A percentile compares a stretch with the other conserved stretches of the same genome.
phyloP scores from a whole-genome alignment of 768 basidiomycete species.

The Boletus coccyginus region DNA sequence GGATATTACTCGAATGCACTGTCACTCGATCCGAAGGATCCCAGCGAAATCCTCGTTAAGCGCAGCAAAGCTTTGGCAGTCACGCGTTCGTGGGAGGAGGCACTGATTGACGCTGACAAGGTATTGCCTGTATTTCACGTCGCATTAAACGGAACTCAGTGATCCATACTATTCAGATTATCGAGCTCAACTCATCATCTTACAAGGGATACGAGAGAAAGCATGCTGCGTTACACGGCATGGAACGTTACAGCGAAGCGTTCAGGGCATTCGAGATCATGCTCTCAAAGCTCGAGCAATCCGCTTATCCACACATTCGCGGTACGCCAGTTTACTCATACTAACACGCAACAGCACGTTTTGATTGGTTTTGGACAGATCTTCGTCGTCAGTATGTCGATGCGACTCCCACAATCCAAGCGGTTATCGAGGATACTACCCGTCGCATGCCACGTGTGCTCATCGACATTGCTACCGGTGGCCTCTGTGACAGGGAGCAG shows the following conservation, averaged over 20 bases:
- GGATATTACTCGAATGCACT: background rate
- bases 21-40: background rate
- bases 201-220: background rate
- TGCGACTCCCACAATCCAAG: background rate
- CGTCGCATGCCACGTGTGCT: conserved; percentile 3
- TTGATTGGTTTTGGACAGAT: background rate
- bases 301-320: background rate
- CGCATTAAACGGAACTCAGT: no score
- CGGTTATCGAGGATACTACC: background rate
- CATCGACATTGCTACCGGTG: conserved; percentile 4
- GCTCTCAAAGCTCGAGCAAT: background rate
- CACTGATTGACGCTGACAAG: conserved; percentile 2
- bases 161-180: background rate
- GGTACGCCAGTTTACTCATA: background rate
- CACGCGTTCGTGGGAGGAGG: background rate
- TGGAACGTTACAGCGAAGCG: background rate
- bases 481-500: conserved; percentile 6
- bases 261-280: background rate
- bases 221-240: conserved; percentile 1
- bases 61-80: background rate
- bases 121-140: background rate
- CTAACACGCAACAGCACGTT: background rate
- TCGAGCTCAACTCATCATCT: conserved; percentile 1
- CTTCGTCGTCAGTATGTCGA: conserved; percentile 2
- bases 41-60: background rate